phyloP scores from a whole-genome alignment of 768 basidiomycete species.

The Boletales sp. region DNA sequence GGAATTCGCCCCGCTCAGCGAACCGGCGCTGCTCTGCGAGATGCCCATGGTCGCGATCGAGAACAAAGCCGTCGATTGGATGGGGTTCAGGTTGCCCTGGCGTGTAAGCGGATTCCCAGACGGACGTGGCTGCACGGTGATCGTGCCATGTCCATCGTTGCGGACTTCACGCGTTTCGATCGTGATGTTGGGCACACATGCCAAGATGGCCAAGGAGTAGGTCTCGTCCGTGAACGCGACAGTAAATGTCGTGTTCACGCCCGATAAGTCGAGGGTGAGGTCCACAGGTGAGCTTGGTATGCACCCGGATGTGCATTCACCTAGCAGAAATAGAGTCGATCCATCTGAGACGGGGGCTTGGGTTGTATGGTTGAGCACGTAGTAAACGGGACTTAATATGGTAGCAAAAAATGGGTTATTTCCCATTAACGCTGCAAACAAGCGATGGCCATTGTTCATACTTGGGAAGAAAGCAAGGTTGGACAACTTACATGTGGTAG shows the following conservation, averaged over 20 bases:
- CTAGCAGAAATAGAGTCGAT: conserved; percentile 20
- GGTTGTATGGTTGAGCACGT: conserved; percentile 23
- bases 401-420: not conserved
- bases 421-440: no score
- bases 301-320: conserved; percentile 22
- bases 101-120: conserved; percentile 5
- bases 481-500: conserved; percentile 6
- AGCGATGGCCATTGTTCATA: no score
- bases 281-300: not conserved
- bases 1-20: not conserved
- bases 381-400: conserved; percentile 4
- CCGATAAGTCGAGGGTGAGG: conserved; percentile 11
- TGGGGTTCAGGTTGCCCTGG: conserved; percentile 23
- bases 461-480: not conserved
- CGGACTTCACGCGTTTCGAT: conserved; percentile 29
- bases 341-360: conserved; percentile 14
- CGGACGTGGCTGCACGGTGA: conserved; percentile 17
- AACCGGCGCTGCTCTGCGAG: not conserved
- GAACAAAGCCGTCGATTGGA: conserved; percentile 23
- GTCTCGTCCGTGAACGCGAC: conserved; percentile 12
- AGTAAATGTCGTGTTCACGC: conserved; percentile 9
- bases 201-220: conserved; percentile 21
- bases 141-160: conserved; percentile 13
- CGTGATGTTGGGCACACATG: conserved; percentile 18
- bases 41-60: conserved; percentile 16